Conservation (phyloP, 2,329 filamentous ascomycete genomes). For the Reticulascus tulasneorum region DNA sequence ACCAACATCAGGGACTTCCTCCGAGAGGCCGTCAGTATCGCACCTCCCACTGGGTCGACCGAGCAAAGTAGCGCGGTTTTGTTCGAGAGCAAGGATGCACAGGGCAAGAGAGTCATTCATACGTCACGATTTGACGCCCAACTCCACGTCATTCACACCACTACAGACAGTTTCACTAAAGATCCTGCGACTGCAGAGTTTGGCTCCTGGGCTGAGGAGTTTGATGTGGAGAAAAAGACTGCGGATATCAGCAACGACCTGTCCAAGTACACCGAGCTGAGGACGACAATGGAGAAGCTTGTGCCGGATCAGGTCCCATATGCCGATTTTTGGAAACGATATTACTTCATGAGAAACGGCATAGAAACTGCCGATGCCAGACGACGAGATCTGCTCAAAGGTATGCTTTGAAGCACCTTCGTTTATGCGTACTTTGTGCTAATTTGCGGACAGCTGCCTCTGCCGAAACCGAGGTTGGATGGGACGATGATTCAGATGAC, state of each 20-base stretch:
- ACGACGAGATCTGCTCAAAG: conserved; percentile 84
- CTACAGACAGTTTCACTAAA: conserved; percentile 73
- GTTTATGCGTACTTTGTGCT: conserved; percentile 6
- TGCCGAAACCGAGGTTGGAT: conserved; percentile 66
- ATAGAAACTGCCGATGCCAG: conserved; percentile 91
- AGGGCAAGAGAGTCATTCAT: conserved; percentile 90
- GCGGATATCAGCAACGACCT: conserved; percentile 77
- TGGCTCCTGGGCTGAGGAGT: conserved; percentile 66
- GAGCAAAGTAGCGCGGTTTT: conserved; percentile 60
- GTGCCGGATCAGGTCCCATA: conserved; percentile 95
- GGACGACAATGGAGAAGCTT: conserved; percentile 87
- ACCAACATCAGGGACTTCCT: conserved; percentile 86
- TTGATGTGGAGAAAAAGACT: conserved; percentile 81
- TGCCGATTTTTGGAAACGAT: conserved; percentile 84
- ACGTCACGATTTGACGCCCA: conserved; percentile 93
- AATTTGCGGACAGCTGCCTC: conserved; percentile 50
- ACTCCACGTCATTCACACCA: conserved; percentile 90
- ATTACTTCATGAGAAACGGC: conserved; percentile 90
- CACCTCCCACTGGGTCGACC: conserved; percentile 59
- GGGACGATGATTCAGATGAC: conserved; percentile 68
- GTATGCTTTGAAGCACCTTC: conserved; percentile 43
- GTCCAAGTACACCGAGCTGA: conserved; percentile 80
- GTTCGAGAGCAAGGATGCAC: conserved; percentile 90
- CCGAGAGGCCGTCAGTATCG: conserved; percentile 83
- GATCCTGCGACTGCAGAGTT: conserved; percentile 77